A percentile compares a stretch with the other conserved stretches of the same genome.
These are phyloP conservation scores for Phytophthora cryptogea DNA, from an alignment of 352 stramenopile species.

Conservation along the genomic window DNA sequence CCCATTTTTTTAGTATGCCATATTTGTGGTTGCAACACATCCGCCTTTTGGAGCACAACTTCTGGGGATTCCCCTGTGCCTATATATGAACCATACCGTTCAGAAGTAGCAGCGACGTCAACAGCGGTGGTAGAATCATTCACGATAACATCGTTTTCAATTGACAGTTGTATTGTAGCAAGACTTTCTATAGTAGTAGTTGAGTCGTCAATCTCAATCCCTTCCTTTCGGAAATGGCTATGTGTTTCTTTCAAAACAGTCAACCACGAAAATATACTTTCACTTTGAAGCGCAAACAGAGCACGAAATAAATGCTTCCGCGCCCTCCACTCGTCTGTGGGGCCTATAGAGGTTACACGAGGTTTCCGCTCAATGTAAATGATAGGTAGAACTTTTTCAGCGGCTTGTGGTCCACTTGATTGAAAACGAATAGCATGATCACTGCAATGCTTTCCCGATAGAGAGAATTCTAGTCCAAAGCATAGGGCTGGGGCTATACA, in stretches of 20 bases:
- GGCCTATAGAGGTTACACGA: constrained; percentile 23
- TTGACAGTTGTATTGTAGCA: not conserved
- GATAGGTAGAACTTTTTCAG: not conserved
- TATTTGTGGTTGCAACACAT: not conserved
- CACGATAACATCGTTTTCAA: not conserved
- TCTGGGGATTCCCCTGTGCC: not conserved
- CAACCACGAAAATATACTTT: constrained; percentile 13
- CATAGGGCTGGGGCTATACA: not conserved
- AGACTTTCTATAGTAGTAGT: not conserved
- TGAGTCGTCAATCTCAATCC: constrained; percentile 6
- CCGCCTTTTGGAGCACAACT: not conserved
- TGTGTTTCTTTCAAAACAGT: constrained; percentile 3
- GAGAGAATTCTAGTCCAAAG: constrained; percentile 18
- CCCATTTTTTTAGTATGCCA: not conserved
- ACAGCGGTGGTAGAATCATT: not conserved
- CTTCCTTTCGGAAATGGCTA: constrained; percentile 10
- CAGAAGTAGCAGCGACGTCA: not conserved
- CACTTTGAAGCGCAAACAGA: constrained; percentile 5
- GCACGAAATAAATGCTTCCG: constrained; percentile 7
- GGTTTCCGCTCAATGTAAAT: not conserved
- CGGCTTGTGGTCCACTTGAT: constrained; percentile 3
- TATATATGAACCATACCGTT: not conserved
- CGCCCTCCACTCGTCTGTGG: constrained; percentile 4
- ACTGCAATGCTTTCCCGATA: constrained; percentile 17
- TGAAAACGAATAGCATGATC: constrained; percentile 23